A percentile compares a stretch with the other conserved stretches of the same genome.
These are phyloP conservation scores for Trametes gibbosa DNA, from an alignment of 768 basidiomycete genomes.

Conservation along the genomic window DNA sequence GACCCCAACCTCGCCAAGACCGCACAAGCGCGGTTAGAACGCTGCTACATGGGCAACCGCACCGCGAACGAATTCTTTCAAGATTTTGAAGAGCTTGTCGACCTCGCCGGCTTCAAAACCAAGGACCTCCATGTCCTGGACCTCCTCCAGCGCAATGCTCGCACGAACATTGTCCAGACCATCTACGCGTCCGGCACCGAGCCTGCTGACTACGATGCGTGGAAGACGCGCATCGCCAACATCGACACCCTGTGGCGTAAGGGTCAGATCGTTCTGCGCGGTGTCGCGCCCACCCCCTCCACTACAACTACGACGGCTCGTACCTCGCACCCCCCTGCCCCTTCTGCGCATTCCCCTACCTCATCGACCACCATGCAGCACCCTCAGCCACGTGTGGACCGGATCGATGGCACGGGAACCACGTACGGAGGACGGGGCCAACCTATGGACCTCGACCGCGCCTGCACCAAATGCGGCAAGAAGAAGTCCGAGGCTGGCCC, in stretches of 20 bases:
- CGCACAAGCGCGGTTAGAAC: not conserved
- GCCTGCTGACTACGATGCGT: not conserved
- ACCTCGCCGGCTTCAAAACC: not conserved
- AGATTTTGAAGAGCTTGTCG: not conserved
- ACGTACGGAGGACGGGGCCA: constrained; percentile 18
- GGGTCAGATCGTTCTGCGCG: no score
- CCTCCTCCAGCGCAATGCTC: not conserved
- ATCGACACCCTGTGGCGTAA: not conserved
- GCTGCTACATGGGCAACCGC: not conserved
- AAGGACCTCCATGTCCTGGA: not conserved
- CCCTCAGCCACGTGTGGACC: no score
- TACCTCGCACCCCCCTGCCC: not conserved
- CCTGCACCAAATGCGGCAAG: not conserved
- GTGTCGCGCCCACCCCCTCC: not conserved
- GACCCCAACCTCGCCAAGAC: no score
- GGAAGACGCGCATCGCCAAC: not conserved
- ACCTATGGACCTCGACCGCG: constrained; percentile 19
- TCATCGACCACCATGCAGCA: no score
- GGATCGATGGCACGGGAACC: not conserved
- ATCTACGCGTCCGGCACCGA: no score
- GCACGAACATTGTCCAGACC: no score
- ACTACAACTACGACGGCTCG: not conserved
- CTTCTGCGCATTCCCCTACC: not conserved
- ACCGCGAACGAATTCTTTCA: constrained; percentile 2
- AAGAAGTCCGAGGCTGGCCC: constrained; percentile 9